Evolutionary conservation across 2,329 filamentous ascomycete species (phyloP).

Genomic region (Aspergillus viridinutans): DNA sequence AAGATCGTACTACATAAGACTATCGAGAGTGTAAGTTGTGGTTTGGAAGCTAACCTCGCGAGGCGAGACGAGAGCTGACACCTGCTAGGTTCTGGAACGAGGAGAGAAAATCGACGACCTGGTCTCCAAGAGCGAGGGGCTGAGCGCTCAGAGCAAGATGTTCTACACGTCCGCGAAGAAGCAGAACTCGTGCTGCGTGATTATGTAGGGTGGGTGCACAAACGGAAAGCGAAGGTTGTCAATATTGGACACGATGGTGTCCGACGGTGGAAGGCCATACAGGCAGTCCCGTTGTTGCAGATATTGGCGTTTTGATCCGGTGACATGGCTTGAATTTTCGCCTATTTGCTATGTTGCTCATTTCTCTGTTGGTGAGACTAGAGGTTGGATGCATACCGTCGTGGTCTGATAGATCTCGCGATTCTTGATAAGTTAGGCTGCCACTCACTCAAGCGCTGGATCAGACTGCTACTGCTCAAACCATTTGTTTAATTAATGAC

Average conservation of each 20-base stretch:
- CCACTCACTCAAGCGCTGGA: background rate
- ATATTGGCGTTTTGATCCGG: background rate
- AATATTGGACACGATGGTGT: background rate
- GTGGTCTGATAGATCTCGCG: background rate
- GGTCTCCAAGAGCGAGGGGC: slow-evolving; percentile 85
- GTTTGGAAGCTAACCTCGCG: background rate
- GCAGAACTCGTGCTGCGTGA: slow-evolving; percentile 67
- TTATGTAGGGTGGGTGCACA: background rate
- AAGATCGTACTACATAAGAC: slow-evolving; percentile 98
- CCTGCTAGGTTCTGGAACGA: slow-evolving; percentile 59
- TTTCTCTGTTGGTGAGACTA: background rate
- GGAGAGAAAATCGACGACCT: slow-evolving; percentile 96
- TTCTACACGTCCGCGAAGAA: slow-evolving; percentile 83
- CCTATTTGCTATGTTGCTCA: background rate
- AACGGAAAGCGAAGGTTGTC: background rate
- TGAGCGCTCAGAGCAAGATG: slow-evolving; percentile 93
- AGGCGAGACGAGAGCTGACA: background rate
- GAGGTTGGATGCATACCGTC: background rate
- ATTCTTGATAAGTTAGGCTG: background rate
- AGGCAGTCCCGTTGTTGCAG: background rate
- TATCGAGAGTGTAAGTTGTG: slow-evolving; percentile 58
- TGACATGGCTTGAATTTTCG: background rate
- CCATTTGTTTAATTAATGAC: background rate
- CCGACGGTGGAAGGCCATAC: background rate
- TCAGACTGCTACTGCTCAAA: background rate